Percentiles rank a stretch among this genome's conserved stretches.
These are phyloP conservation scores for Rhynchospora pubera DNA, from an alignment of 176 grass and related monocot genomes.

Conservation along the genomic window DNA sequence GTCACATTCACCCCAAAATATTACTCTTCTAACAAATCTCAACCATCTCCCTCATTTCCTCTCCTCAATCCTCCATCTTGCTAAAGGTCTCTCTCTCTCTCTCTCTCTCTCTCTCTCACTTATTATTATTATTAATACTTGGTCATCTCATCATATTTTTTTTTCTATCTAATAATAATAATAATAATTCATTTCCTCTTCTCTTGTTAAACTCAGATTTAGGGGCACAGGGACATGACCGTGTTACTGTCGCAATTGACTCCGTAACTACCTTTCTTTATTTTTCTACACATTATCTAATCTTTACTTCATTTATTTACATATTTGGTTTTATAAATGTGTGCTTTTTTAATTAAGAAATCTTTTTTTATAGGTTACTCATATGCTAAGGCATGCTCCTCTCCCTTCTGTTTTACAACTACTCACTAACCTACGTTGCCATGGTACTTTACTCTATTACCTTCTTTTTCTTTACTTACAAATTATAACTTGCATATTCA, in stretches of 20 bases:
- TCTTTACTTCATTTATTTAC: not conserved
- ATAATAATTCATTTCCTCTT: not conserved
- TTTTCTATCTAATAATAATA: not conserved
- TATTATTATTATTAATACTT: not conserved
- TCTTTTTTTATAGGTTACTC: slow-evolving; percentile 76
- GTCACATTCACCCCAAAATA: slow-evolving; percentile 4
- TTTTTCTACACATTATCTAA: not conserved
- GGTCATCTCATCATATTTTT: not conserved
- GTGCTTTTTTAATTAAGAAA: slow-evolving; percentile 7
- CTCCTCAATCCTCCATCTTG: slow-evolving; percentile 44
- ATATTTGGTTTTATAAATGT: not conserved
- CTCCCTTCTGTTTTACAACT: slow-evolving; percentile 57
- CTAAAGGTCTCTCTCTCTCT: slow-evolving; percentile 37
- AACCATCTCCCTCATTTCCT: slow-evolving; percentile 51
- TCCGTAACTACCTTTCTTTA: slow-evolving; percentile 35
- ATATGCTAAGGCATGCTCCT: slow-evolving; percentile 61
- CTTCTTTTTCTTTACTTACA: not conserved
- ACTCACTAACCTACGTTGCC: slow-evolving; percentile 71
- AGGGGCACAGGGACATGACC: slow-evolving; percentile 42
- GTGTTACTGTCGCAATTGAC: slow-evolving; percentile 66
- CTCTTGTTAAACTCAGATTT: slow-evolving; percentile 36
- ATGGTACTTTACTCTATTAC: slow-evolving; percentile 40
- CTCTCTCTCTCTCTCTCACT: not conserved
- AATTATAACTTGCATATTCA: not conserved
- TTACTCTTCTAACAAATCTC: slow-evolving; percentile 43